Base-by-base conservation (phyloP, 495 filamentous ascomycete genomes). In the Thozetella sp. region DNA sequence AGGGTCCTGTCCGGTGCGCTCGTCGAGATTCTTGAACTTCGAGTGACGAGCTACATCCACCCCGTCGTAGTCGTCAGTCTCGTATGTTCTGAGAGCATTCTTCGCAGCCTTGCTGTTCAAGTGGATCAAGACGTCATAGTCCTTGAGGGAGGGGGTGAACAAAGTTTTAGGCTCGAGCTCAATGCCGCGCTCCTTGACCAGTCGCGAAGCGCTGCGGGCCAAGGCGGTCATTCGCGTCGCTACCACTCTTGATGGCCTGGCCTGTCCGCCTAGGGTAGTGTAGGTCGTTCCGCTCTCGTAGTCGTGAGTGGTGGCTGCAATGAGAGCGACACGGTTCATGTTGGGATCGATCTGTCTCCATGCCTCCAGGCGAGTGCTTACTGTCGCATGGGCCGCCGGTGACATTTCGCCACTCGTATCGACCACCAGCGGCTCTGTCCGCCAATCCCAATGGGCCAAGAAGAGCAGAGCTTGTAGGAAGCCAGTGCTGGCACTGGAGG, bases 371-470 rank as follows among this genome's bases (percentile, higher is more conserved):
- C 88, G 86, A 19, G 87, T 90, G 12, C 79, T 79, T 59, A 93
- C 91, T 2, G 72, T 72, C 27, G 85, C 72, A 1, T 89, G 81
- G 23, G 83, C 86, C 57, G 74, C 76, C 54, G 69, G 71, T 57
- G 80, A 78, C 64, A 88, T 78, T 37, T 80, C 78, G 54, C 73
- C 80, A 55, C 80, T 75, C 6, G 93, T 79, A 68, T 97, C 90
- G 23, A 97, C 76, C 34, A 97, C 82, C 25, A 97, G 80, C 0
- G 95, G 90, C 24, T 92, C 88, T 25, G 81, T 74, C 22, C 91
- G 86, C 95, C 95, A 99, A 65, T 98, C 93, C 93, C 95, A 99
- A 22, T 84, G 81, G 1, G 93, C 83, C 12, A 98, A 73, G 62
- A 91, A 88, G 6, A 86, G 66, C 10, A 99, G 76, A 3, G 92